Percentiles rank a stretch among this genome's conserved stretches.
Conservation (phyloP, 495 filamentous ascomycete species). For the Aspergillus sclerotiicarbonarius region DNA sequence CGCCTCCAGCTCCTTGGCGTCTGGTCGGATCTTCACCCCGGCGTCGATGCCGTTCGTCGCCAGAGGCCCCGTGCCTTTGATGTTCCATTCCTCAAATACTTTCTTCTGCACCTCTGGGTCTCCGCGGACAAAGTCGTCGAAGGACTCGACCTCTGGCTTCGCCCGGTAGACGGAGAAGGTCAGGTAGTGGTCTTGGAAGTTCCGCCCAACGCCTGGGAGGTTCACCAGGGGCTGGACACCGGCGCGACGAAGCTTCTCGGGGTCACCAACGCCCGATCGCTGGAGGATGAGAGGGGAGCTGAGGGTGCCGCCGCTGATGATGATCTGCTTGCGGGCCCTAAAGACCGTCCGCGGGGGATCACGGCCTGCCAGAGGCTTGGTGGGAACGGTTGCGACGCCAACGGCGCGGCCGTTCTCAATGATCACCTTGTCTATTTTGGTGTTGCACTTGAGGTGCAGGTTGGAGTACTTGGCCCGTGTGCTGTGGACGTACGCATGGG, state of each 20-base stretch:
- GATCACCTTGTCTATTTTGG: constrained; percentile 79
- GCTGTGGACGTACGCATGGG: constrained; percentile 73
- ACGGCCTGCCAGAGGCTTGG: constrained; percentile 49
- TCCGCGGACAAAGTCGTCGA: constrained; percentile 78
- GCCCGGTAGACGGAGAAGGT: constrained; percentile 74
- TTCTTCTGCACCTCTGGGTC: constrained; percentile 67
- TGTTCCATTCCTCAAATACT: constrained; percentile 72
- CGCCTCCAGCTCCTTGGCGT: constrained; percentile 63
- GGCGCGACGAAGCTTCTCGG: constrained; percentile 67
- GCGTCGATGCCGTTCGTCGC: constrained; percentile 86
- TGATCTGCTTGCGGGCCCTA: constrained; percentile 72
- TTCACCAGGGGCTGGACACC: constrained; percentile 72
- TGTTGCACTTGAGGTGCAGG: constrained; percentile 73
- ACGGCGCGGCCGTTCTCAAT: constrained; percentile 68
- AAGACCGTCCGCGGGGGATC: constrained; percentile 55
- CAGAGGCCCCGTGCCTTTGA: constrained; percentile 74
- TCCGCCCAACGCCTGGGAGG: constrained; percentile 77
- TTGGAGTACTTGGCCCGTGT: constrained; percentile 65
- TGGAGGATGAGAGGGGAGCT: constrained; percentile 78
- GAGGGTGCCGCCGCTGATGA: constrained; percentile 77
- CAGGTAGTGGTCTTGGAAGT: constrained; percentile 86
- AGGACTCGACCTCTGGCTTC: constrained; percentile 74
- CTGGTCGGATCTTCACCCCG: constrained; percentile 76
- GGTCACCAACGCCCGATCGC: constrained; percentile 66
- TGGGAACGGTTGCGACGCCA: constrained; percentile 57